Percentiles rank a stretch among this genome's conserved stretches.
Evolutionary conservation across 768 basidiomycete genomes (phyloP).

Genomic region (Leccinum disarticulatum): DNA sequence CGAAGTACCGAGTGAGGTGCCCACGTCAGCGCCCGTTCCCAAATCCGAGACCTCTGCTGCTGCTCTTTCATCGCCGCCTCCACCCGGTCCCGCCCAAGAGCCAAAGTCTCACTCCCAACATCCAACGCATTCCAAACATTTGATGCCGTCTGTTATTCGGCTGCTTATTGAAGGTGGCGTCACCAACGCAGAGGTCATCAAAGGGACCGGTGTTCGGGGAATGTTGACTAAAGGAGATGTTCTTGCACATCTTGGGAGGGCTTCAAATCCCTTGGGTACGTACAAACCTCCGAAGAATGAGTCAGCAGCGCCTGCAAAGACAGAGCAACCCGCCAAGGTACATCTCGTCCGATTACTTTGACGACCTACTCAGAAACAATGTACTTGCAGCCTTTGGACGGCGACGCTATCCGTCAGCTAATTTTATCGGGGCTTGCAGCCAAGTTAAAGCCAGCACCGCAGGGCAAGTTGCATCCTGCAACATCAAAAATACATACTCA

Average conservation of each 20-base stretch:
- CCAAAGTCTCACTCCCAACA: slow-evolving; percentile 37
- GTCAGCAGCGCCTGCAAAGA: slow-evolving; percentile 32
- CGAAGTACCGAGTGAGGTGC: slow-evolving; percentile 42
- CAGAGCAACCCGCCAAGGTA: slow-evolving; percentile 40
- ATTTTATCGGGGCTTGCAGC: slow-evolving; percentile 61
- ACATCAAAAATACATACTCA: slow-evolving; percentile 6
- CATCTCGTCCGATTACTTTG: slow-evolving; percentile 1
- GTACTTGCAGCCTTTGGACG: slow-evolving; percentile 52
- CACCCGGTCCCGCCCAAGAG: slow-evolving; percentile 25
- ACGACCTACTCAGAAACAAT: neutral
- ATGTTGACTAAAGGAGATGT: slow-evolving; percentile 98
- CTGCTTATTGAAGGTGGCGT: slow-evolving; percentile 62
- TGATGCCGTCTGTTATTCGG: slow-evolving; percentile 90
- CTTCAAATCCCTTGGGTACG: slow-evolving; percentile 74
- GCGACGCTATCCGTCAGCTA: slow-evolving; percentile 59
- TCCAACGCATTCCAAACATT: slow-evolving; percentile 57
- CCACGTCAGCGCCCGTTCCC: slow-evolving; percentile 15
- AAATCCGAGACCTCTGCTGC: slow-evolving; percentile 24
- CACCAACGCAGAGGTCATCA: slow-evolving; percentile 62
- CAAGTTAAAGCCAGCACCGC: slow-evolving; percentile 49
- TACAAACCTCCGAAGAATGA: slow-evolving; percentile 49
- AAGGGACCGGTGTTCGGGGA: slow-evolving; percentile 86
- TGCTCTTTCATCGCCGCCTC: slow-evolving; percentile 18
- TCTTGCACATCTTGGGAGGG: slow-evolving; percentile 80
- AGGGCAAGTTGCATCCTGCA: slow-evolving; percentile 36